Percentiles rank a stretch among this genome's conserved stretches.
Evolutionary conservation across 352 stramenopile species (phyloP).

Genomic region (Phytophthora melonis): DNA sequence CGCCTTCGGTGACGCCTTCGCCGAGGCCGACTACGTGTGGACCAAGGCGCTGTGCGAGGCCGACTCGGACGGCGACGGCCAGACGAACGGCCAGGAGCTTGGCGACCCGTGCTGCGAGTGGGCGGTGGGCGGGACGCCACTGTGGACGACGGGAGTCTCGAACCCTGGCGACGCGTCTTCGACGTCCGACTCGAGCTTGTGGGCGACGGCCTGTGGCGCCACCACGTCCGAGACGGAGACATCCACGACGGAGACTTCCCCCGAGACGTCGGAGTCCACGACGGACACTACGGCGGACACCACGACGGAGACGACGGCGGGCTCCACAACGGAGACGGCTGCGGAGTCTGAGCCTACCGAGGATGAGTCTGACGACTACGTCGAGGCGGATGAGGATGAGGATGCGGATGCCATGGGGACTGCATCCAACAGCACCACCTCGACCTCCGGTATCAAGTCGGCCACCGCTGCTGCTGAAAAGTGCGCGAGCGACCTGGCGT

Average conservation of each 20-base stretch:
- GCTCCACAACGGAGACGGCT: no score
- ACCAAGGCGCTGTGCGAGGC: conserved; percentile 35
- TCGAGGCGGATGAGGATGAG: background rate
- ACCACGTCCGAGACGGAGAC: background rate
- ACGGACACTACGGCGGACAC: no score
- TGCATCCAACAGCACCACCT: background rate
- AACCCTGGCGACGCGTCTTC: conserved; percentile 20
- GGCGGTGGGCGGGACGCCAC: conserved; percentile 6
- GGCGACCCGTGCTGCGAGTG: conserved; percentile 31
- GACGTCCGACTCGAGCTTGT: conserved; percentile 36
- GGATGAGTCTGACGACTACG: background rate
- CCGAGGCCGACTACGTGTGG: conserved; percentile 19
- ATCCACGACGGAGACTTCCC: background rate
- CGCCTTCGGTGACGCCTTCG: conserved; percentile 38
- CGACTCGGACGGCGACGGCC: conserved; percentile 38
- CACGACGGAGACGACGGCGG: background rate
- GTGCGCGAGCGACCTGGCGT: conserved; percentile 13
- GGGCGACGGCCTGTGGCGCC: conserved; percentile 19
- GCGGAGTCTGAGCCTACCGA: background rate
- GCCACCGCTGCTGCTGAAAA: background rate
- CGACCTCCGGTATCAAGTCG: background rate
- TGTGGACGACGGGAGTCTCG: conserved; percentile 39
- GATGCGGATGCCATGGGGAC: background rate
- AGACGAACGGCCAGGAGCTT: conserved; percentile 34
- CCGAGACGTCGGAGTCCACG: background rate